These are phyloP conservation scores for Aspergillus intermedius DNA, from an alignment of 2,329 filamentous ascomycete species.

Conservation along the genomic window DNA sequence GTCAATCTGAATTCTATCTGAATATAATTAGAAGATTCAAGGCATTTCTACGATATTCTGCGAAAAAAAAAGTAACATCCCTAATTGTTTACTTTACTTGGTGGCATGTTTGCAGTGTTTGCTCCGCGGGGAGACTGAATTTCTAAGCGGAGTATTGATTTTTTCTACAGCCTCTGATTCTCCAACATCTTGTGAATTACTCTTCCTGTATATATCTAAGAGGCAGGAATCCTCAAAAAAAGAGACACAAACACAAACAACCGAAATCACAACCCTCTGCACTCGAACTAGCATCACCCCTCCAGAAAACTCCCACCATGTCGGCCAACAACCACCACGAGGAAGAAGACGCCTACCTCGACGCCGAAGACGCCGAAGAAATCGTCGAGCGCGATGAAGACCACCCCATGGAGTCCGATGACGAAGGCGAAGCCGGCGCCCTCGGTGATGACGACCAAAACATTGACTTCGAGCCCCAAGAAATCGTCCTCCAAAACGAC, in stretches of 20 bases:
- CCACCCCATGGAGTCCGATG: constrained; percentile 72
- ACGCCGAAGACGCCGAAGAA: constrained; percentile 70
- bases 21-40: background rate
- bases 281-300: background rate
- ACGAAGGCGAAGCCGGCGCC: constrained; percentile 35
- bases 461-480: constrained; percentile 48
- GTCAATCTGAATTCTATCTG: background rate
- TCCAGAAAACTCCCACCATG: constrained; percentile 15
- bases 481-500: constrained; percentile 83
- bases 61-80: background rate
- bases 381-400: constrained; percentile 63
- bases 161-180: background rate
- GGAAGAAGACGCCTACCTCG: constrained; percentile 65
- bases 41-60: background rate
- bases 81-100: background rate
- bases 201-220: background rate
- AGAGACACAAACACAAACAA: background rate
- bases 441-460: constrained; percentile 39
- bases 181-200: background rate
- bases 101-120: constrained; percentile 21
- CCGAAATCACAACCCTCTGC: background rate
- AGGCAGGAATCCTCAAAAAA: background rate
- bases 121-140: constrained; percentile 20
- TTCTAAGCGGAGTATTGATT: constrained; percentile 20
- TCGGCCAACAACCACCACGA: constrained; percentile 37